phyloP scores from a whole-genome alignment of 2,329 filamentous ascomycete species.

The Alternaria triticina region DNA sequence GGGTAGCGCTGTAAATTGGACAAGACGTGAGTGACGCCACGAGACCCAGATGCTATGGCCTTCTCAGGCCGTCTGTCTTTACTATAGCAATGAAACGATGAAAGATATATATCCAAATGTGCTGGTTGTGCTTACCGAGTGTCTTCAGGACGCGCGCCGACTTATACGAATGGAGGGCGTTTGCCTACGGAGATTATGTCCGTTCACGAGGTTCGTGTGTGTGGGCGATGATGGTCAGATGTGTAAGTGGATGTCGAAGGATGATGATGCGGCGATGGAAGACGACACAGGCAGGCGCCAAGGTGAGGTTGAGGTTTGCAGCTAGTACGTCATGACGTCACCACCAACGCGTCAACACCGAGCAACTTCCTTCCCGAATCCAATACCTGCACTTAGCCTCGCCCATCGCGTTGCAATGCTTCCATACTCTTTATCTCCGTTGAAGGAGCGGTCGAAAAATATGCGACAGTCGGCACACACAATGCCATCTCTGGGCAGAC shows the following conservation, averaged over 20 bases:
- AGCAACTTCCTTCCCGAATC: too few species aligned
- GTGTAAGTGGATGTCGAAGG: rapidly evolving
- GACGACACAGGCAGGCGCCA: neutral
- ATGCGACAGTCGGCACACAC: too few species aligned
- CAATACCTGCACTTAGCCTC: too few species aligned
- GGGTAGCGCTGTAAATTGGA: neutral
- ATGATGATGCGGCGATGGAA: neutral
- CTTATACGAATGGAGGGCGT: neutral
- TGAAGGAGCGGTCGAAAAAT: too few species aligned
- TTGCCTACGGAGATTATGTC: neutral
- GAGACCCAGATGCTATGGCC: too few species aligned
- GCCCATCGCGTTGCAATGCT: too few species aligned
- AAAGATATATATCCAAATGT: neutral
- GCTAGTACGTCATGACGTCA: neutral
- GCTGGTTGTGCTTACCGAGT: neutral
- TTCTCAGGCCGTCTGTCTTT: too few species aligned
- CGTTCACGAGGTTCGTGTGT: neutral
- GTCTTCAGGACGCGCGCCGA: neutral
- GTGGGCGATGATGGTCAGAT: neutral
- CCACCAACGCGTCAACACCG: neutral
- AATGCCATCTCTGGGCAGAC: too few species aligned
- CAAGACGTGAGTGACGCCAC: neutral
- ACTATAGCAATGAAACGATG: neutral
- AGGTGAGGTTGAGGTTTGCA: neutral
- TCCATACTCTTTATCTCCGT: too few species aligned